Evolutionary conservation across 768 basidiomycete species (phyloP).

Genomic region (Dendrothele bispora): DNA sequence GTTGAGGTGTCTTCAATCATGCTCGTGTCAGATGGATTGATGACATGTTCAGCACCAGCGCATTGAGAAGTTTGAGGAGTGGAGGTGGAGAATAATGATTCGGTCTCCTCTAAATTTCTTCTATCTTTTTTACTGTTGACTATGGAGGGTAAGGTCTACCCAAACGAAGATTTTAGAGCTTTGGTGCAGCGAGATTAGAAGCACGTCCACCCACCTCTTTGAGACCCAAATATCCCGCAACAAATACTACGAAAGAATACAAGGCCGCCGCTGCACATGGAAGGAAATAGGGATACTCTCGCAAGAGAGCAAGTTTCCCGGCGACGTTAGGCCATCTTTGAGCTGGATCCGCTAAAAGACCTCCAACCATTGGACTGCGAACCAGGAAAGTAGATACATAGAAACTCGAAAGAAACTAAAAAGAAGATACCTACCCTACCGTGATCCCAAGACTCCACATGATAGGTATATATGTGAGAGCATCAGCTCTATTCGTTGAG

Average conservation of each 20-base stretch:
- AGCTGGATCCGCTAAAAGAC: conserved; percentile 28
- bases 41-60: not conserved
- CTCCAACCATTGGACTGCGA: conserved; percentile 29
- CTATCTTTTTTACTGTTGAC: conserved; percentile 1
- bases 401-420: not conserved
- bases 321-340: conserved; percentile 24
- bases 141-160: conserved; percentile 18
- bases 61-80: not conserved
- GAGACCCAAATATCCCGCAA: conserved; percentile 19
- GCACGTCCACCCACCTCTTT: conserved; percentile 24
- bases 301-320: conserved; percentile 21
- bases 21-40: too few species aligned
- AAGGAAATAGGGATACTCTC: conserved; percentile 34
- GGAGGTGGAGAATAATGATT: not conserved
- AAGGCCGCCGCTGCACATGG: conserved; percentile 29
- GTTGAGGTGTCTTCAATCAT: too few species aligned
- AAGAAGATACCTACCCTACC: conserved; percentile 16
- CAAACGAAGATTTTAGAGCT: not conserved
- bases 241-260: conserved; percentile 20
- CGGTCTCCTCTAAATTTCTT: not conserved
- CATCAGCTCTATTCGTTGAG: conserved; percentile 24
- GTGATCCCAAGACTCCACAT: conserved; percentile 27
- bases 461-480: conserved; percentile 24
- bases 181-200: conserved; percentile 1
- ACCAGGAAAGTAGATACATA: not conserved